Conservation (phyloP, 2,329 filamentous ascomycete species). For the Arthrinium puccinioides region DNA sequence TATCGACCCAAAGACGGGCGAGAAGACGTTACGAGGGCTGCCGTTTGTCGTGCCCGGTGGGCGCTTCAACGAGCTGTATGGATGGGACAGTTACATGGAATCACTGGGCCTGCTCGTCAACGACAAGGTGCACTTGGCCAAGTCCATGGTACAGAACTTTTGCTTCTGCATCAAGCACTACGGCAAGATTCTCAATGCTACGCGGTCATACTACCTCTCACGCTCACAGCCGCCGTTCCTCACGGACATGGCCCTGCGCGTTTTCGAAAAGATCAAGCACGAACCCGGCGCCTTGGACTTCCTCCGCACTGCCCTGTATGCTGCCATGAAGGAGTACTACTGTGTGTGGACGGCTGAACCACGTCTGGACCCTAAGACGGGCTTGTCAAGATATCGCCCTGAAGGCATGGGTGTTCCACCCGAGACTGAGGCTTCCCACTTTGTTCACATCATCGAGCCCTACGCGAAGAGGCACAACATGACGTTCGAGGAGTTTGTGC, state of each 20-base stretch:
- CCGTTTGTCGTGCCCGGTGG: conserved; percentile 97
- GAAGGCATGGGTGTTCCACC: conserved; percentile 81
- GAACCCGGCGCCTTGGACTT: conserved; percentile 77
- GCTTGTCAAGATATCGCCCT: conserved; percentile 78
- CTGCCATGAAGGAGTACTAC: conserved; percentile 95
- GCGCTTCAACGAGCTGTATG: conserved; percentile 96
- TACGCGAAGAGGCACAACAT: conserved; percentile 80
- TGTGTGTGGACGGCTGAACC: conserved; percentile 79
- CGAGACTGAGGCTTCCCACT: conserved; percentile 84
- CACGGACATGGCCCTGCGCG: conserved; percentile 91
- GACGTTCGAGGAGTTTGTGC: conserved; percentile 76
- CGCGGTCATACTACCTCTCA: conserved; percentile 88
- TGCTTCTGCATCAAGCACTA: conserved; percentile 98
- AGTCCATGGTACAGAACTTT: conserved; percentile 93
- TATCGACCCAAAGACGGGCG: conserved; percentile 57
- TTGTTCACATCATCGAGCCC: conserved; percentile 73
- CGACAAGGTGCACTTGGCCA: conserved; percentile 78
- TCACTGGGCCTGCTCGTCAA: conserved; percentile 83
- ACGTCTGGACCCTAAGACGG: conserved; percentile 68
- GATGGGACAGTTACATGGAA: conserved; percentile 99
- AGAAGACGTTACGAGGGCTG: conserved; percentile 67
- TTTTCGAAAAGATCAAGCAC: conserved; percentile 89
- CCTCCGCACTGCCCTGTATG: conserved; percentile 69
- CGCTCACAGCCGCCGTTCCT: conserved; percentile 94
- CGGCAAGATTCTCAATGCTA: conserved; percentile 96